These are phyloP conservation scores for Puccinia hordei DNA, from an alignment of 1,284 basidiomycete species.

Conservation along the genomic window DNA sequence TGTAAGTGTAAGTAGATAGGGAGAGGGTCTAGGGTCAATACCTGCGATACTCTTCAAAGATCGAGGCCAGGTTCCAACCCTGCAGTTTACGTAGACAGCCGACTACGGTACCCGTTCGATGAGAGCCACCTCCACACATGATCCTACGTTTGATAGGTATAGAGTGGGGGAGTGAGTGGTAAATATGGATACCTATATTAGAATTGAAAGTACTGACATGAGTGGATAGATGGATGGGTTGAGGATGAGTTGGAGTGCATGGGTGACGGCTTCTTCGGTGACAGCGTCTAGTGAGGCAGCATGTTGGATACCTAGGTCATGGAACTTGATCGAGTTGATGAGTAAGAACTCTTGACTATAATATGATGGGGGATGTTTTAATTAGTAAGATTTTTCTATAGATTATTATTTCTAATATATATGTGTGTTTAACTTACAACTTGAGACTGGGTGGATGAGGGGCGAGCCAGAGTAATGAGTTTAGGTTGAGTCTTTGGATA, in stretches of 20 bases:
- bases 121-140: constrained; percentile 56
- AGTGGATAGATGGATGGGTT: constrained; percentile 33
- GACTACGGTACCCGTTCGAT: constrained; percentile 65
- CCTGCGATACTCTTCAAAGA: constrained; percentile 61
- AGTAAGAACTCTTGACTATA: constrained; percentile 27
- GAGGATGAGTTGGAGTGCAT: constrained; percentile 28
- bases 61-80: constrained; percentile 64
- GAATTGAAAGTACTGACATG: constrained; percentile 15
- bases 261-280: constrained; percentile 39
- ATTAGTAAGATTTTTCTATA: no score
- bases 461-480: constrained; percentile 37
- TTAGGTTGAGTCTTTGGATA: constrained; percentile 9
- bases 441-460: constrained; percentile 12
- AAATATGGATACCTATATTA: neutral
- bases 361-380: neutral
- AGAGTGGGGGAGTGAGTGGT: neutral
- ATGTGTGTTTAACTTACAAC: constrained; percentile 4
- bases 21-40: neutral
- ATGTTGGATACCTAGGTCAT: constrained; percentile 35
- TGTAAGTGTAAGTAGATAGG: neutral
- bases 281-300: constrained; percentile 34
- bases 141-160: no score
- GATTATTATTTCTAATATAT: no score
- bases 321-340: neutral
- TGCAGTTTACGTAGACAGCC: constrained; percentile 65